phyloP scores from a whole-genome alignment of 495 filamentous ascomycete species.

The Bacidia rubella region DNA sequence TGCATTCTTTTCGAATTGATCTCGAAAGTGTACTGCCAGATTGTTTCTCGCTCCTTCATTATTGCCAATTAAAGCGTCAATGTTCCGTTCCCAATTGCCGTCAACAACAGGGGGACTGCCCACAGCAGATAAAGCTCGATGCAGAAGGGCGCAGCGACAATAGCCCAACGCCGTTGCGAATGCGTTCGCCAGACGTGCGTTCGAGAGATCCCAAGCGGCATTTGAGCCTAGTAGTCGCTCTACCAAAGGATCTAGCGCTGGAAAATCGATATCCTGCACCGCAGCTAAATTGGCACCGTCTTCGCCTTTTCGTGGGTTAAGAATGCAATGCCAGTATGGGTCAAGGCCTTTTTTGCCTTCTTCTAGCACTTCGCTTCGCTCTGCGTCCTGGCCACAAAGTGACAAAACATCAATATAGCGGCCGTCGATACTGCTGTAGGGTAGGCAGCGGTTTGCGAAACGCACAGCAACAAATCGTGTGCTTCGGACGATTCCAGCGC shows the following conservation, averaged over 20 bases:
- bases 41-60: constrained; percentile 45
- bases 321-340: constrained; percentile 61
- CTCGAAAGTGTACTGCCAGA: constrained; percentile 39
- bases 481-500: constrained; percentile 40
- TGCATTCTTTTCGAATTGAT: constrained; percentile 15
- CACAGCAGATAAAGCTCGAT: constrained; percentile 49
- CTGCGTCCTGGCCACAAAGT: constrained; percentile 44
- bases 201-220: constrained; percentile 14
- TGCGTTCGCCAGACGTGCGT: constrained; percentile 32
- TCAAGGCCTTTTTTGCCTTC: constrained; percentile 82
- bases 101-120: constrained; percentile 43
- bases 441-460: constrained; percentile 81
- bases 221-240: constrained; percentile 16
- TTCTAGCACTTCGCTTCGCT: constrained; percentile 71
- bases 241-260: constrained; percentile 27
- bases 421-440: constrained; percentile 61
- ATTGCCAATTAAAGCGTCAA: constrained; percentile 55
- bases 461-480: constrained; percentile 72
- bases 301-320: constrained; percentile 35
- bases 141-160: constrained; percentile 58
- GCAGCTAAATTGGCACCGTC: constrained; percentile 16
- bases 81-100: constrained; percentile 71
- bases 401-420: constrained; percentile 84
- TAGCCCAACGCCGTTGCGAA: constrained; percentile 55
- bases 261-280: constrained; percentile 27